Conservation (phyloP, 1,139 yeast species). For the Kurtzmaniella quercitrusa region DNA sequence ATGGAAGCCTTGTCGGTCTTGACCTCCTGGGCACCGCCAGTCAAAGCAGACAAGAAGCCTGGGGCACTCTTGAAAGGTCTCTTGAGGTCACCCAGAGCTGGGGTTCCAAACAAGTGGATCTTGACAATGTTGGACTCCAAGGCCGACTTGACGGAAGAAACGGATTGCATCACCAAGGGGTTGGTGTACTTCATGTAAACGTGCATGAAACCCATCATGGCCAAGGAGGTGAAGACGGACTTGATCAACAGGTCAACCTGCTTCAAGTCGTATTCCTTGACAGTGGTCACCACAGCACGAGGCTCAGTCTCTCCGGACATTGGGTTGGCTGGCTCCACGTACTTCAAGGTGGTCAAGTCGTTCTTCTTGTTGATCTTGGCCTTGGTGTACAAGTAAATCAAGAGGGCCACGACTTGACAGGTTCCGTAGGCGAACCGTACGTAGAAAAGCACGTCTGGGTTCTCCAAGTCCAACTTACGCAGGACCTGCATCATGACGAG, state of each 20-base stretch:
- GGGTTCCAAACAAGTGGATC: slow-evolving; percentile 80
- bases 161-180: slow-evolving; percentile 92
- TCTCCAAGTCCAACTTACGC: slow-evolving; percentile 84
- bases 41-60: slow-evolving; percentile 67
- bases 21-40: slow-evolving; percentile 49
- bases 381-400: slow-evolving; percentile 63
- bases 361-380: slow-evolving; percentile 65
- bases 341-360: slow-evolving; percentile 88
- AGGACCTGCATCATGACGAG: slow-evolving; percentile 96
- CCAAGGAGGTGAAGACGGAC: slow-evolving; percentile 81
- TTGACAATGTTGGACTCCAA: slow-evolving; percentile 88
- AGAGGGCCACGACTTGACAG: slow-evolving; percentile 63
- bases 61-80: slow-evolving; percentile 95
- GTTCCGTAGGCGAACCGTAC: slow-evolving; percentile 71
- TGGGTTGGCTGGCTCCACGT: slow-evolving; percentile 81
- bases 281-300: slow-evolving; percentile 80
- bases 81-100: slow-evolving; percentile 88
- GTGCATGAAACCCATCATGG: slow-evolving; percentile 99
- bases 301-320: slow-evolving; percentile 72
- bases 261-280: slow-evolving; percentile 87
- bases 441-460: slow-evolving; percentile 69
- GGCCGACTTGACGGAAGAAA: slow-evolving; percentile 86
- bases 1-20: slow-evolving; percentile 85
- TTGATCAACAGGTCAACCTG: slow-evolving; percentile 79
- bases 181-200: slow-evolving; percentile 96